These are phyloP conservation scores for Colletotrichum simmondsii DNA, from an alignment of 2,329 filamentous ascomycete species.

Conservation along the genomic window DNA sequence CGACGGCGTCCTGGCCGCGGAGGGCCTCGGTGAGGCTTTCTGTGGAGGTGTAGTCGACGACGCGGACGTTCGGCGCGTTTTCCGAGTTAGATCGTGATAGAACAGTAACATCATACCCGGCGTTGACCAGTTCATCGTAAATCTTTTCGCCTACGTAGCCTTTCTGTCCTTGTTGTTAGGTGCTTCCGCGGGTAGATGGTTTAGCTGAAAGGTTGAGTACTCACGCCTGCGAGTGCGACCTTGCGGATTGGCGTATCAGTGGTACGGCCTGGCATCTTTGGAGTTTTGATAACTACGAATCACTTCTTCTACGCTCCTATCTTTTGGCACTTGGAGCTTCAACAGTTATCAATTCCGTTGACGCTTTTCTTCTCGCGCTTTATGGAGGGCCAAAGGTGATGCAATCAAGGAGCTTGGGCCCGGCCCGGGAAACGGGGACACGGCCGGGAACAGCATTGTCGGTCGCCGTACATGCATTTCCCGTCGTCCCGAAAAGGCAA, in stretches of 20 bases:
- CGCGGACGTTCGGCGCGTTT: constrained; percentile 40
- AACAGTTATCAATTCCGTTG: too few relatives aligned
- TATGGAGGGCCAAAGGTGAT: not conserved
- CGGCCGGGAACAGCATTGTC: not conserved
- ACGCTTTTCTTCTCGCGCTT: not conserved
- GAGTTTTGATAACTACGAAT: not conserved
- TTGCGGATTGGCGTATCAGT: not conserved
- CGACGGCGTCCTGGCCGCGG: constrained; percentile 65
- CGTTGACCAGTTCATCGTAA: constrained; percentile 5
- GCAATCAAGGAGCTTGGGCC: not conserved
- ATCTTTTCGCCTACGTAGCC: constrained; percentile 14
- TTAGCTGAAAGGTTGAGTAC: not conserved
- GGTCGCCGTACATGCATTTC: not conserved
- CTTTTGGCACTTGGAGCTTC: too few relatives aligned
- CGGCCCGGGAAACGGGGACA: not conserved
- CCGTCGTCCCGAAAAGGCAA: not conserved
- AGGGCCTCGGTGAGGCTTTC: constrained; percentile 62
- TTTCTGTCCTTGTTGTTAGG: not conserved
- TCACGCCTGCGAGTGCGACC: constrained; percentile 3
- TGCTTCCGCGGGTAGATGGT: not conserved
- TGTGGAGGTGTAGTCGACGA: constrained; percentile 49
- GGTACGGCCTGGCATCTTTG: constrained; percentile 3
- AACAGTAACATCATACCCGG: constrained; percentile 47
- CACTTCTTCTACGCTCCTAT: too few relatives aligned
- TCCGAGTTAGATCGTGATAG: constrained; percentile 53